Percentiles rank a stretch among this genome's conserved stretches.
phyloP scores from a whole-genome alignment of 768 basidiomycete genomes.

The Lactarius sanguifluus region DNA sequence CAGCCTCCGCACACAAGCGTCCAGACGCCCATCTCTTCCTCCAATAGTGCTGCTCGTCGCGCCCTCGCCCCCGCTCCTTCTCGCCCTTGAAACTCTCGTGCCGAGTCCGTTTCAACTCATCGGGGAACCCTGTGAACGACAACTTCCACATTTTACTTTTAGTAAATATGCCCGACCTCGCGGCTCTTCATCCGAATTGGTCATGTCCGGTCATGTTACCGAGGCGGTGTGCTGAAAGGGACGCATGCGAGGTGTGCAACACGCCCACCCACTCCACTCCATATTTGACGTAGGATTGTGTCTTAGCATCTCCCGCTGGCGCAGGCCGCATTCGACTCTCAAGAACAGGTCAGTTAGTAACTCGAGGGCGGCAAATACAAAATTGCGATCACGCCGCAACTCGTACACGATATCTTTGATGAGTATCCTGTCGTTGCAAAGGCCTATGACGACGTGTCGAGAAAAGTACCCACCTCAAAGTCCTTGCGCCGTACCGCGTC shows the following conservation, averaged over 20 bases:
- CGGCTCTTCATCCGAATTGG: conserved; percentile 77
- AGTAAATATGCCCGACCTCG: too few relatives aligned
- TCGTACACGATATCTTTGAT: conserved; percentile 95
- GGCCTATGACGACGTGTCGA: conserved; percentile 90
- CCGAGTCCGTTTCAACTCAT: conserved; percentile 56
- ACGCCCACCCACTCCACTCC: conserved; percentile 24
- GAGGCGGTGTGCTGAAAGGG: conserved; percentile 98
- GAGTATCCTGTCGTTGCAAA: conserved; percentile 94
- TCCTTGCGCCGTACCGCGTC: background rate
- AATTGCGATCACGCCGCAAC: conserved; percentile 85
- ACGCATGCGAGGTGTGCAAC: conserved; percentile 62
- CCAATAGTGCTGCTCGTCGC: conserved; percentile 29
- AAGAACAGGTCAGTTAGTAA: too few relatives aligned
- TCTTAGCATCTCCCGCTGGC: conserved; percentile 70
- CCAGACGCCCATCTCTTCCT: conserved; percentile 32
- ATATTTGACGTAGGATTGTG: conserved; percentile 33
- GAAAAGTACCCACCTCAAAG: conserved; percentile 51
- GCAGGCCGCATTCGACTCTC: conserved; percentile 69
- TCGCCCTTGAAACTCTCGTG: conserved; percentile 54
- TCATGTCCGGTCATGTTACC: conserved; percentile 78
- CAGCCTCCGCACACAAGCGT: conserved; percentile 28
- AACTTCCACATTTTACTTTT: too few relatives aligned
- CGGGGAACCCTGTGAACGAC: too few relatives aligned
- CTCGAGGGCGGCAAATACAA: conserved; percentile 78
- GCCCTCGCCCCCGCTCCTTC: conserved; percentile 38